Conservation (phyloP, 352 stramenopile species). For the Globisporangium solare region DNA sequence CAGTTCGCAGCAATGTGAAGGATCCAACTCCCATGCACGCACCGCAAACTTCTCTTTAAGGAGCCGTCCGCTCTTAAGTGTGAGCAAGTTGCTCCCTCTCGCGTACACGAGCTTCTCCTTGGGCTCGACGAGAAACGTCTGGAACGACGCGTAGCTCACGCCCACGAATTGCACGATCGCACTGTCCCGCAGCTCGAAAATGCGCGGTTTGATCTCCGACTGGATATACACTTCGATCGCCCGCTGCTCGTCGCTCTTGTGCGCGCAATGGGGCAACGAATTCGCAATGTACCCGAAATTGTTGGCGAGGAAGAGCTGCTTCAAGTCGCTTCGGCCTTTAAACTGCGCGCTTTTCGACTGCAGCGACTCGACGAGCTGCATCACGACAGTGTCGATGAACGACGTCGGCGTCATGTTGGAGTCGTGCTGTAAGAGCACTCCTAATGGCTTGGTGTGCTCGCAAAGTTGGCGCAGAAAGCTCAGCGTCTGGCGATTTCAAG, state of each 20-base stretch:
- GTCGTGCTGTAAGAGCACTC: conserved; percentile 49
- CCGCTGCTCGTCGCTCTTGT: conserved; percentile 22
- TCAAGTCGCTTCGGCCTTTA: conserved; percentile 54
- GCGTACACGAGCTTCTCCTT: conserved; percentile 85
- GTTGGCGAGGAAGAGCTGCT: conserved; percentile 91
- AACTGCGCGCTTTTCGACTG: conserved; percentile 43
- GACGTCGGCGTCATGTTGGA: conserved; percentile 40
- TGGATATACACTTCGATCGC: conserved; percentile 52
- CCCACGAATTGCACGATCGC: conserved; percentile 83
- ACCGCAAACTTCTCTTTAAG: conserved; percentile 92
- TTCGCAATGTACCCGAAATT: conserved; percentile 90
- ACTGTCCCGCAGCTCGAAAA: conserved; percentile 81
- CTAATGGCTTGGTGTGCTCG: conserved; percentile 58
- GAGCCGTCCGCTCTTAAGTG: conserved; percentile 85
- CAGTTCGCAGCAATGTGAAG: no score
- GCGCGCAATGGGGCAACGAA: conserved; percentile 53
- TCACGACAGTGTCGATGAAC: conserved; percentile 61
- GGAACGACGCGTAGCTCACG: conserved; percentile 65
- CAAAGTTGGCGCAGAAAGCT: conserved; percentile 74
- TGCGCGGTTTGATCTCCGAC: conserved; percentile 70
- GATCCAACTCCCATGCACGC: conserved; percentile 1
- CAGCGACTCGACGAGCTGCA: conserved; percentile 62
- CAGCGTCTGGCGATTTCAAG: conserved; percentile 36
- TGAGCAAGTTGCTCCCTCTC: conserved; percentile 78
- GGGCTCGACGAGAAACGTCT: conserved; percentile 65